A percentile compares a stretch with the other conserved stretches of the same genome.
These are phyloP conservation scores for Spathaspora gorwiae DNA, from an alignment of 805 yeast genomes.

Conservation along the genomic window DNA sequence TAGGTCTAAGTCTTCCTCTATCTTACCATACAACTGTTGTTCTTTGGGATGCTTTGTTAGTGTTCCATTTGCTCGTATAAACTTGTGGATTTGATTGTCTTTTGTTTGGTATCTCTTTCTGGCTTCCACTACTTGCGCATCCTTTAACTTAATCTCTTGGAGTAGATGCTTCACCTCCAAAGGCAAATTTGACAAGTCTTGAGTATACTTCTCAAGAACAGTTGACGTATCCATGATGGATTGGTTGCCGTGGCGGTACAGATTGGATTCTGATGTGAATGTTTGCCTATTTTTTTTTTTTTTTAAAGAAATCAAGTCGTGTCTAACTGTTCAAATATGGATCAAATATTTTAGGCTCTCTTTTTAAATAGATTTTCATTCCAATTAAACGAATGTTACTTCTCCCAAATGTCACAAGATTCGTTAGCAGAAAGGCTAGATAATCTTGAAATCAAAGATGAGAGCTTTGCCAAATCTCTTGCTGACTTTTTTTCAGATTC, in stretches of 20 bases:
- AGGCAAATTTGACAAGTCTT: conserved; percentile 77
- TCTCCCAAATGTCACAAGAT: no score
- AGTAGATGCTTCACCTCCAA: conserved; percentile 77
- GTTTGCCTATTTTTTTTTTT: no score
- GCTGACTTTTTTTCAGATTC: not conserved
- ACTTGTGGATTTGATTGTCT: conserved; percentile 79
- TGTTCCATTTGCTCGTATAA: conserved; percentile 79
- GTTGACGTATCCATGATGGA: conserved; percentile 83
- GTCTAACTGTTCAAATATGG: no score
- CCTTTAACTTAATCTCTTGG: conserved; percentile 73
- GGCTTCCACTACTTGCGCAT: conserved; percentile 58
- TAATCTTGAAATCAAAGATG: not conserved
- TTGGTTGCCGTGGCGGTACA: no score
- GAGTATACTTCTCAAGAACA: conserved; percentile 43
- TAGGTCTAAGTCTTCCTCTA: conserved; percentile 60
- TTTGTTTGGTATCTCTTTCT: conserved; percentile 62
- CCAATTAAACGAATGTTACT: no score
- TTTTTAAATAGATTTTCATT: no score
- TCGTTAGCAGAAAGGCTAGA: not conserved
- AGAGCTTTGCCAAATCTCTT: not conserved
- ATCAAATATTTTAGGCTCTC: no score
- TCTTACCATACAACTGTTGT: conserved; percentile 55
- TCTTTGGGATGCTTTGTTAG: conserved; percentile 80
- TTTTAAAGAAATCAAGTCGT: no score
- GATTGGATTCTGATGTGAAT: no score